phyloP scores from a whole-genome alignment of 306 rosid genomes.

The Glycine latifolia region DNA sequence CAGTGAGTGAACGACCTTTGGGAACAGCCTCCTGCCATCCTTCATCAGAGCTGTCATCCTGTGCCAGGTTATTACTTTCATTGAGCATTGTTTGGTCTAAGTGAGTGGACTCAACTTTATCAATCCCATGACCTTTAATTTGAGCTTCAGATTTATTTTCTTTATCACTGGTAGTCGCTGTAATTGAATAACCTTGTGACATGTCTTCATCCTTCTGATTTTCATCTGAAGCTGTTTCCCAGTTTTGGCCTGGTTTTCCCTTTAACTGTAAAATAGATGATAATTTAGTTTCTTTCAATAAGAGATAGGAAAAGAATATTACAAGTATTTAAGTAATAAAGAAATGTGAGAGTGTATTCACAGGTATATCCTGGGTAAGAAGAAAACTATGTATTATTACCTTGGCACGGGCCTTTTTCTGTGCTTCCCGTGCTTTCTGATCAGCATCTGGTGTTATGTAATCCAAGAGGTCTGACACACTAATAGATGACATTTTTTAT shows the following conservation, averaged over 20 bases:
- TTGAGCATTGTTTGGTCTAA: slow-evolving; percentile 54
- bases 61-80: slow-evolving; percentile 55
- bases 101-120: slow-evolving; percentile 60
- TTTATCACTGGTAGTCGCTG: slow-evolving; percentile 79
- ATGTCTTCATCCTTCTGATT: slow-evolving; percentile 69
- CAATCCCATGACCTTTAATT: slow-evolving; percentile 55
- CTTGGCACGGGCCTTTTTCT: slow-evolving; percentile 93
- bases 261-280: slow-evolving; percentile 62
- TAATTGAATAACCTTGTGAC: slow-evolving; percentile 52
- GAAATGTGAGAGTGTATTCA: slow-evolving; percentile 31
- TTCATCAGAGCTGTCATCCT: slow-evolving; percentile 77
- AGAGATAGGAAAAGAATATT: slow-evolving; percentile 4
- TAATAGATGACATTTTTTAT: slow-evolving; percentile 48
- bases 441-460: slow-evolving; percentile 96
- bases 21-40: slow-evolving; percentile 99
- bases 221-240: slow-evolving; percentile 71
- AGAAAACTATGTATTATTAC: slow-evolving; percentile 52
- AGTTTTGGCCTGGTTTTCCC: slow-evolving; percentile 79
- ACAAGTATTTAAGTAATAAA: slow-evolving; percentile 12
- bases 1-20: slow-evolving; percentile 77
- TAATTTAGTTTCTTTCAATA: slow-evolving; percentile 36
- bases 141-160: slow-evolving; percentile 75
- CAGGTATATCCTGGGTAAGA: slow-evolving; percentile 9
- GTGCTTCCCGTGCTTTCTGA: slow-evolving; percentile 92
- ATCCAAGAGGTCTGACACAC: slow-evolving; percentile 98